A percentile compares a stretch with the other conserved stretches of the same genome.
Conservation (phyloP, 257 asterid genomes). For the Craterostigma plantagineum region DNA sequence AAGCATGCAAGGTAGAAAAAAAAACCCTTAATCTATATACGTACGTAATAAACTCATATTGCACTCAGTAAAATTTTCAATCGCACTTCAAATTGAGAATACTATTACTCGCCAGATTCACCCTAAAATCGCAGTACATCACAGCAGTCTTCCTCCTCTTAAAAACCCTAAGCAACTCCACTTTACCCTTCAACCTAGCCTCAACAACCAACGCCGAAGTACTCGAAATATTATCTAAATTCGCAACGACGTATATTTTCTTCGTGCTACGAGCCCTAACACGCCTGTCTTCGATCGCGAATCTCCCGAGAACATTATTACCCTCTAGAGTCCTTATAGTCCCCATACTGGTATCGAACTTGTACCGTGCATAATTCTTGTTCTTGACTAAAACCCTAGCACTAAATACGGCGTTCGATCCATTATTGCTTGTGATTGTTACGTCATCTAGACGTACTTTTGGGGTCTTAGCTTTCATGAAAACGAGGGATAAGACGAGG, state of each 20-base stretch:
- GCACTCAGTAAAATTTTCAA: too few relatives aligned
- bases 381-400: constrained; percentile 14
- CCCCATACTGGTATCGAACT: constrained; percentile 11
- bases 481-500: constrained; percentile 11
- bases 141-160: constrained; percentile 21
- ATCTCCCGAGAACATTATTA: constrained; percentile 2
- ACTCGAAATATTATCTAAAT: constrained; percentile 10
- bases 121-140: constrained; percentile 22
- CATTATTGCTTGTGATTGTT: neutral
- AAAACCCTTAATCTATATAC: too few relatives aligned
- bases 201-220: constrained; percentile 9
- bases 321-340: constrained; percentile 2
- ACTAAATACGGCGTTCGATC: constrained; percentile 5
- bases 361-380: constrained; percentile 20
- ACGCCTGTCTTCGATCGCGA: constrained; percentile 15
- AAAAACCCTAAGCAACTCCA: constrained; percentile 20
- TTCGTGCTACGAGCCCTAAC: constrained; percentile 18
- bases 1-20: too few relatives aligned
- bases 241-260: constrained; percentile 7
- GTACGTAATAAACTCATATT: too few relatives aligned
- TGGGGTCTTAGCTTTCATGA: constrained; percentile 17
- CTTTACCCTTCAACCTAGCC: constrained; percentile 28
- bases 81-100: constrained; percentile 25
- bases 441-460: constrained; percentile 13
- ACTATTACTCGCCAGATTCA: constrained; percentile 14